Evolutionary conservation across 192 early-diverging fungal genomes (phyloP), one percentile per base, ranked within the genome.

Genomic region (Entomortierella chlamydospora): DNA sequence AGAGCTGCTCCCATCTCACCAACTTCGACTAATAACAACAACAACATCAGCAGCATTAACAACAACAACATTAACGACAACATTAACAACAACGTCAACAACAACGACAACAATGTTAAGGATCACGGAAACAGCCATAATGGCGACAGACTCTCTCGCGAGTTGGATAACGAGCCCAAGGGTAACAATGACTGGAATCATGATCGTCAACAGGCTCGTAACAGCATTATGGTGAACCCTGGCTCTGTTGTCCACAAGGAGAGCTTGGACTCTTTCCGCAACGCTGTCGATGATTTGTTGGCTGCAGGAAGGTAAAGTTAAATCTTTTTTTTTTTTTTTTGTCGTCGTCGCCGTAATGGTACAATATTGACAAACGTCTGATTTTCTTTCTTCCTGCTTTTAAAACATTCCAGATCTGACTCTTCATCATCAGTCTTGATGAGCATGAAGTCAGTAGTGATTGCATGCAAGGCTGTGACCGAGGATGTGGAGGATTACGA

Each of bases 381-480:
- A n/a, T n/a, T n/a, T n/a, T 57, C 25, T 61, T 30, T 49, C 25
- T 51, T 2, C 43, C 49, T 30, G 37, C 34, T 6, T 66, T 43
- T 52, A 29, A n/a, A n/a, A 29, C 37, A 20, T 31, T 25, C 8
- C 63, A 90, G 89, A 58, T 91, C 92, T 1, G 90, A 94, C 22
- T 83, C 87, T 39, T 89, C 92, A 33, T 83, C 94, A 1, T 76
- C 72, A 30, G 94, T 97, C 0, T 77, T 99, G 41, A 83, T 91
- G 31, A 88, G 94, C n/a, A 95, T 96, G 93, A 91, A 92, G 61
- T 79, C 91, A 7, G 90, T 98, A 42, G 93, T 95, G 31, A 86
- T 92, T 39, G 86, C 94, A 0, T 97, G 96, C 84, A 91, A 92
- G 51, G 84, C 87, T 58, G 93, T 99, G 50, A 93, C 90, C 0